Evolutionary conservation across 768 basidiomycete species (phyloP), one percentile per base, ranked within the genome.

Genomic region (Russula abietina): DNA sequence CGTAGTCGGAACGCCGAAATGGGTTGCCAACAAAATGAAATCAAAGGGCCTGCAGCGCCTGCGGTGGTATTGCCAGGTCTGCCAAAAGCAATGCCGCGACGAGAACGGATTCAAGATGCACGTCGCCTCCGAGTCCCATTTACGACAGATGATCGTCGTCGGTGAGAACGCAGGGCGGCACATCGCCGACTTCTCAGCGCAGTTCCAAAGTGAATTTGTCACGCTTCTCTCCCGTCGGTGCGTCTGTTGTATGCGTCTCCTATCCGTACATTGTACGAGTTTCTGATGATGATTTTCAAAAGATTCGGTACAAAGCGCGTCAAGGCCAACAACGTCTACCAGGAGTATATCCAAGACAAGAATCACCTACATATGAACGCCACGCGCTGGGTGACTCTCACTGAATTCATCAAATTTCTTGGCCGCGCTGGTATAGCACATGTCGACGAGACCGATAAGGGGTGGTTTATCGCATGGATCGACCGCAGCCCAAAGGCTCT

Each of bases 71-170:
- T 98, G 96, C 71, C 96, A 99, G 80, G 92, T 98, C 68, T 98
- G 97, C 83, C 78, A 98, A 81, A 99, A 99, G 73, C 96, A 98
- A 75, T 98, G 96, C 74, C 81, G 95, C 72, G 91, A 98, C 75
- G 97, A 98, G 78, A 99, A 99, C 75, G 97, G 95, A 19, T 99
- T 98, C 84, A 97, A 97, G 76, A 95, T 93, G 73, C 94, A 98
- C 73, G 83, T 86, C 17, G 82, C 83, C 58, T 91, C 91, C 33
- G 93, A 96, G 74, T 81, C 87, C 1, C 97, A 99, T 76, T 78
- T 98, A 39, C 85, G 97, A 3, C 94, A 98, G 74, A 98, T 99
- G 94, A 83, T 99, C 67, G 87, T 96, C 50, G 93, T 98, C 55
- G 97, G 96, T 43, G 94, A 98, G 75, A 30, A 51, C 12, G 50